These are phyloP conservation scores for Metschnikowia similis DNA, from an alignment of 805 yeast genomes.

Conservation along the genomic window DNA sequence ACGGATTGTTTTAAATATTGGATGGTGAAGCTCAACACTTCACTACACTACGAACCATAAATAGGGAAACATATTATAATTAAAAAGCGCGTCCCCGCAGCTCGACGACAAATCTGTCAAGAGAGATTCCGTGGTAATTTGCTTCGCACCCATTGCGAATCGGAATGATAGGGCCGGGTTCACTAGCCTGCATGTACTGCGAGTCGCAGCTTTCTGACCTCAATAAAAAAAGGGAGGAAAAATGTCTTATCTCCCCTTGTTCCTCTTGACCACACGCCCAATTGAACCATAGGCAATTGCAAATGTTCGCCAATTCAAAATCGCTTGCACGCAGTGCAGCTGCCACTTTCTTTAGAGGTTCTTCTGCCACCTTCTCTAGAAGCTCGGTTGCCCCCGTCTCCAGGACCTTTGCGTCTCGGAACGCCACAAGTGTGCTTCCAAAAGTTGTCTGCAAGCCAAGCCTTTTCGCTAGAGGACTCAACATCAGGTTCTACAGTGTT, in stretches of 20 bases:
- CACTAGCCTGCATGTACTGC: neutral
- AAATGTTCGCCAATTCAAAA: slow-evolving; percentile 8
- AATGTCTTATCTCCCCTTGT: slow-evolving; percentile 2
- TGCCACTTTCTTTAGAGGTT: neutral
- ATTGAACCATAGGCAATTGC: slow-evolving; percentile 1
- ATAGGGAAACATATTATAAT: neutral
- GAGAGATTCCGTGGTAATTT: neutral
- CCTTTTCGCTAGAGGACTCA: neutral
- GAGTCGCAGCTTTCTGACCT: neutral
- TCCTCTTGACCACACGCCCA: slow-evolving; percentile 1
- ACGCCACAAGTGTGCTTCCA: slow-evolving; percentile 1
- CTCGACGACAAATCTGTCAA: no score
- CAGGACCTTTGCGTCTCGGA: slow-evolving; percentile 1
- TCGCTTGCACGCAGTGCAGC: slow-evolving; percentile 2
- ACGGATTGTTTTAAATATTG: slow-evolving; percentile 57
- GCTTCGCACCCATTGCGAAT: slow-evolving; percentile 1
- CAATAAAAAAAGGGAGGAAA: slow-evolving; percentile 5
- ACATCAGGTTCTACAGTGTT: slow-evolving; percentile 27
- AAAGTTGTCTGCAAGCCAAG: slow-evolving; percentile 5
- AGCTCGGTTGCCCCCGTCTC: neutral
- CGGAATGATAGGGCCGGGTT: neutral
- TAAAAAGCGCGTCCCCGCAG: no score
- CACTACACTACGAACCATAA: slow-evolving; percentile 16
- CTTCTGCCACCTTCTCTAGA: neutral
- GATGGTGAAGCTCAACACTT: slow-evolving; percentile 20